These are phyloP conservation scores for Rachicladosporium sp. DNA, from an alignment of 2,329 filamentous ascomycete species.

Conservation along the genomic window DNA sequence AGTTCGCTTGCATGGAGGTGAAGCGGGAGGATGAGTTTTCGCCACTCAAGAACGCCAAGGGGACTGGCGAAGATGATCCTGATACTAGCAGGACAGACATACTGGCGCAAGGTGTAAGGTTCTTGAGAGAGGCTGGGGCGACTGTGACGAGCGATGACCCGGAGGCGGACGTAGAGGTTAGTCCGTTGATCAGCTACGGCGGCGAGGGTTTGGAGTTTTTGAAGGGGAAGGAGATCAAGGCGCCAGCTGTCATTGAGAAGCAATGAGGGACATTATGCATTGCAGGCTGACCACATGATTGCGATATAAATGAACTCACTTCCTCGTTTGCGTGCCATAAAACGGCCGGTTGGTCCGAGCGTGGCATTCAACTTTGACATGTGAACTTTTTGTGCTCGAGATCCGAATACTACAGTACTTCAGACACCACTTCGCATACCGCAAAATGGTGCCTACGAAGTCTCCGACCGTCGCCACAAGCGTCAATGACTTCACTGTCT, in stretches of 20 bases:
- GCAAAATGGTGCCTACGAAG: conserved; percentile 9
- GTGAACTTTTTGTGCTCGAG: too few relatives aligned
- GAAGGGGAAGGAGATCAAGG: conserved; percentile 46
- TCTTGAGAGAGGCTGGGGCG: conserved; percentile 69
- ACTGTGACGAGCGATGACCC: conserved; percentile 53
- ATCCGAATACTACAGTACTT: too few relatives aligned
- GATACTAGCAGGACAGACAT: conserved; percentile 88
- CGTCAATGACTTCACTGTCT: conserved; percentile 52
- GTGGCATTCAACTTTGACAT: too few relatives aligned
- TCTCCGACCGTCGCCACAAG: conserved; percentile 12
- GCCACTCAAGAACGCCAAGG: conserved; percentile 80
- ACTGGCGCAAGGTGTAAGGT: conserved; percentile 76
- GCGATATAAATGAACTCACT: background rate
- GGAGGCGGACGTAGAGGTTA: conserved; percentile 70
- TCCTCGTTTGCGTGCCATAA: too few relatives aligned
- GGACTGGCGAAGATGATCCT: conserved; percentile 82
- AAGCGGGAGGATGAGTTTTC: conserved; percentile 97
- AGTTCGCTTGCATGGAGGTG: conserved; percentile 94
- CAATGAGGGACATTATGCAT: conserved; percentile 20
- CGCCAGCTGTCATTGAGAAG: conserved; percentile 52
- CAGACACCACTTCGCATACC: background rate
- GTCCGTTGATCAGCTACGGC: conserved; percentile 80
- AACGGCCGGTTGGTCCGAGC: too few relatives aligned
- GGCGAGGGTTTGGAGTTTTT: conserved; percentile 53
- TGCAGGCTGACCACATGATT: conserved; percentile 18